Evolutionary conservation across 768 basidiomycete genomes (phyloP), one percentile per base, ranked within the genome.

Genomic region (Rhodocollybia butyracea): DNA sequence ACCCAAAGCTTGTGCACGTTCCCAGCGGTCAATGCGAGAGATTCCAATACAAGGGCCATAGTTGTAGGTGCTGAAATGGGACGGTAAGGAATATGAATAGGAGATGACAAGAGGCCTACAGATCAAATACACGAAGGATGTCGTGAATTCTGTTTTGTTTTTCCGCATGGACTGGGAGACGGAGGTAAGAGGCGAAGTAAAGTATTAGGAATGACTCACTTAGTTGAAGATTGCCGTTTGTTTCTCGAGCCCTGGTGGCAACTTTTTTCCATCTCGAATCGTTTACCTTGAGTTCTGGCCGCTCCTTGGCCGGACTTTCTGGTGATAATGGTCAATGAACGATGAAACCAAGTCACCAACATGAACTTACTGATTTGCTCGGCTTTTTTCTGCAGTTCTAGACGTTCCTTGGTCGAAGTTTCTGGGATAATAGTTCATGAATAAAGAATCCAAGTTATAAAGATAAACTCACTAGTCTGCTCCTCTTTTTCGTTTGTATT

Each of bases 21-120:
- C 82, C 92, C 94, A 98, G 36, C 95, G 77, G 58, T 94, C 84
- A 13, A 96, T 70, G 27, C 94, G 83, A n/a, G 84, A 81, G 52
- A 91, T 78, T 0, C 91, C 89, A 21, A 86, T 72, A 60, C 86
- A 91, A 2, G 91, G 91, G 0, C 91, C 92, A 64, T 85, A 94
- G 60, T 90, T 83, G 55, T 86, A 88, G 2, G 85, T 81, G 66
- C 89, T 91, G 46, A 8, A 24, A 54, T 42, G 55, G 65, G 45
- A 60, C 43, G 21, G 54, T 41, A 19, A 31, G 36, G 21, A 31
- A 22, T 46, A 5, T 46, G 17, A 19, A 7, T 26, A 42, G 26
- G 54, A 34, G n/a, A n/a, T 19, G 39, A 5, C 26, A 24, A 38
- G 39, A 51, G 21, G 66, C 79, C 57, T 63, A 88, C 85, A 89